Conservation (phyloP, 345 rosid genomes). For the Leavenworthia alabamica region DNA sequence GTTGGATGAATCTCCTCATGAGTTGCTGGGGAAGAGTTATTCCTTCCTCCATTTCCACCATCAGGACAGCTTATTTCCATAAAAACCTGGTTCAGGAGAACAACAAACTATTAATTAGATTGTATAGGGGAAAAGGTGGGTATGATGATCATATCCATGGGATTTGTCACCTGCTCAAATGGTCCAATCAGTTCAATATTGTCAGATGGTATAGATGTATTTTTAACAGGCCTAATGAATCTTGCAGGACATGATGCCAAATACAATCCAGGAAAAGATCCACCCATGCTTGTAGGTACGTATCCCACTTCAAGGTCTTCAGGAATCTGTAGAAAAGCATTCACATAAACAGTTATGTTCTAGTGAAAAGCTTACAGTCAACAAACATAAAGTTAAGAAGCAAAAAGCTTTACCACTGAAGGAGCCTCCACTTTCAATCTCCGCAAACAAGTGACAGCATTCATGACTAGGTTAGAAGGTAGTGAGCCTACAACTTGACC, state of each 20-base stretch:
- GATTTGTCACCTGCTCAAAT: conserved; percentile 76
- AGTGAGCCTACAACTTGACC: conserved; percentile 80
- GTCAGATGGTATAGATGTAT: conserved; percentile 43
- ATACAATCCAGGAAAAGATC: conserved; percentile 87
- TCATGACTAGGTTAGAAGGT: conserved; percentile 45
- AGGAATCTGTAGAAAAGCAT: conserved; percentile 58
- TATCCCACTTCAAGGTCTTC: conserved; percentile 93
- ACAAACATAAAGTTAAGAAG: conserved; percentile 2
- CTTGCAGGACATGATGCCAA: conserved; percentile 81
- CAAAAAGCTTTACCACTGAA: conserved; percentile 53
- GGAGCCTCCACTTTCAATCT: conserved; percentile 72
- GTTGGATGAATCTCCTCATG: conserved; percentile 97
- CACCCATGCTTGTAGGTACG: conserved; percentile 84
- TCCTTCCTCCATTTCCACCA: conserved; percentile 92
- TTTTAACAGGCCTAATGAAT: conserved; percentile 81
- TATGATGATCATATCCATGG: neutral
- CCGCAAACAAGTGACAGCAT: conserved; percentile 70
- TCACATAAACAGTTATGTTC: neutral
- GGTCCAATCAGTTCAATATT: conserved; percentile 84
- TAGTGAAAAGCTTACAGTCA: neutral
- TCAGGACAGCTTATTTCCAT: conserved; percentile 98
- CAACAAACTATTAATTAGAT: conserved; percentile 6
- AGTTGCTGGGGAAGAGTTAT: conserved; percentile 57
- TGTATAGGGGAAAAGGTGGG: conserved; percentile 3
- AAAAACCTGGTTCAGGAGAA: conserved; percentile 49